Base-by-base conservation (phyloP, 2,329 filamentous ascomycete genomes). In the Tolypocladium pustulatum region DNA sequence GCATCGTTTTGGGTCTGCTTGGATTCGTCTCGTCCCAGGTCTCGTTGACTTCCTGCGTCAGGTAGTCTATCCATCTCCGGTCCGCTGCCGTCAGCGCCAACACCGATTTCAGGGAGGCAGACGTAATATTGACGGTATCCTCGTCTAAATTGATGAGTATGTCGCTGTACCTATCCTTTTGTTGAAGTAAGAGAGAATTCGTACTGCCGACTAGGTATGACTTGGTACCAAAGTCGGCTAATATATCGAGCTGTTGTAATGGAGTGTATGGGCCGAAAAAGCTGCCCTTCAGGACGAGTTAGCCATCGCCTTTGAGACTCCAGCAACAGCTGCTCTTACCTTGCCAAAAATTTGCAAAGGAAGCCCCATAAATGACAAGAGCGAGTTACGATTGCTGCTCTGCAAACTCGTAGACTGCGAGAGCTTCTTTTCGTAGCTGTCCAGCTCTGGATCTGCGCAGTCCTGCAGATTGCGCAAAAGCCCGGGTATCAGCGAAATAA, bases 131-230 rank as follows among this genome's bases (percentile, higher is more conserved):
- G 65, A 97, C 86, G 2, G 84, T 89, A 64, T 88, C 84, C 63
- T 97, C 92, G 71, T 99, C 94, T 25, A 99, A 85, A 69, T 99
- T 97, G 70, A 99, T 91, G 61, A 99, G 81, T 40, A 97, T 91
- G 68, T 99, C 94, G 71, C 91, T 96, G 72, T 99, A 97, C 52
- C 91, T 86, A 70, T 99, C 93, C 71, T 87, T 95, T 71, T 99
- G 94, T 68, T 97, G 92, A 13, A 99, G 77, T 38, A 99, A 80
- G 30, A 99, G 80, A 7, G 91, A 96, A 72, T 99, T 99, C 41
- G 94, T 99, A 64, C 92, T 97, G 62, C 94, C 94, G 59, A 99
- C 92, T 57, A 99, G 89, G 68, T 97, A 99, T 1, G 93, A 97
- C 75, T 96, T 97, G 25, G 94, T 97, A 49, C 91, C 90, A 66